Base-by-base conservation (phyloP, 345 rosid species). In the Stellera chamaejasme region DNA sequence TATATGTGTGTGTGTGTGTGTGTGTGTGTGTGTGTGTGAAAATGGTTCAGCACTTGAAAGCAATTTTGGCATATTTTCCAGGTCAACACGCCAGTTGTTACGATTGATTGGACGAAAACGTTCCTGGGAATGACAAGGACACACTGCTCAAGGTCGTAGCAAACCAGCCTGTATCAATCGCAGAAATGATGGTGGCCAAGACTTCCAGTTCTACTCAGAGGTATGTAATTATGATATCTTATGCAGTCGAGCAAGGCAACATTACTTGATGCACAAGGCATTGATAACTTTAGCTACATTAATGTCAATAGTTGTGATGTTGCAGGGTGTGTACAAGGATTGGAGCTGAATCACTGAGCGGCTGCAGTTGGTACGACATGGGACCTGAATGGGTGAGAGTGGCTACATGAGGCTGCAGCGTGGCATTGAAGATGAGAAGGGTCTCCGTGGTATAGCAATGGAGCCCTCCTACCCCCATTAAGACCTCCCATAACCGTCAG, bases 161-260 rank as follows among this genome's bases (percentile, higher is more conserved):
- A 26, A 66, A 87, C 64, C 88, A 87, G 58, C 90, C 86, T 10
- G 75, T 81, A 13, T 73, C 86, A 2, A 88, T 87, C 6, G 95
- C 95, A 81, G 83, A 11, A 91, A 87, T 25, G 82, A 84, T 36
- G 88, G 83, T 12, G 72, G 88, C 61, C 72, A 80, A 6, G 90
- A 87, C 63, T 83, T 87, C 61, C 88, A 87, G 72, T 78, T 87
- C 76, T 87, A 87, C 78, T 83, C 88, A 10, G 88, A 87, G 90
- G 90, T 81, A 19, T 19, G 1, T 19, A 19, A 19, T 19, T 19
- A 19, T 19, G 23, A 19, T 19, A 19, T 32, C 39, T 32, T 32
- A 5, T 32, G 39, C 39, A 32, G 9, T 5, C 5, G 3, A 5
- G 1, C 39, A 32, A 19, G 1, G 23, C 23, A 19, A 3, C 39